Percentiles rank a stretch among this genome's conserved stretches.
These are phyloP conservation scores for Bryoerythrophyllum caledonicum DNA, from an alignment of 225 moss, liverwort and hornwort species.

Conservation along the genomic window DNA sequence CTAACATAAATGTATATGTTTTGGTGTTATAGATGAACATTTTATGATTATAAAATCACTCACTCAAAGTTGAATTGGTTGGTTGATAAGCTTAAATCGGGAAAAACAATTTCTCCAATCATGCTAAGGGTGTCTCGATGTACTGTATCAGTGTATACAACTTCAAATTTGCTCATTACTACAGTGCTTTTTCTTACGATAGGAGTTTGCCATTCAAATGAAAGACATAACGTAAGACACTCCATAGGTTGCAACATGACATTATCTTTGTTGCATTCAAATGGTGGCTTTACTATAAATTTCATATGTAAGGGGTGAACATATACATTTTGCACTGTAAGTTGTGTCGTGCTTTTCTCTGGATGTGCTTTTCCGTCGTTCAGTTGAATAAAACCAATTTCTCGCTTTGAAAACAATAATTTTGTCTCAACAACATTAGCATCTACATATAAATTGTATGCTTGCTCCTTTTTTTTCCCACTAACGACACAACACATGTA, in stretches of 20 bases:
- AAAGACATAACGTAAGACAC: conserved; percentile 54
- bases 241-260: conserved; percentile 57
- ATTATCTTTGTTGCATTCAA: conserved; percentile 49
- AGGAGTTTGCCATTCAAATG: conserved; percentile 78
- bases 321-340: conserved; percentile 77
- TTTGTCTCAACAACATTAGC: conserved; percentile 61
- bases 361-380: conserved; percentile 70
- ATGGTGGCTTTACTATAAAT: conserved; percentile 65
- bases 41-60: neutral
- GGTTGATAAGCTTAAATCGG: conserved; percentile 60
- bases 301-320: conserved; percentile 42
- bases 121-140: conserved; percentile 54
- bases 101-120: conserved; percentile 76
- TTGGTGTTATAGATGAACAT: neutral
- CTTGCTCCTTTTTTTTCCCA: conserved; percentile 48
- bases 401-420: conserved; percentile 52
- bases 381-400: conserved; percentile 65
- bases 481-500: conserved; percentile 41
- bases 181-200: conserved; percentile 42
- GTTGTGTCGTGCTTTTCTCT: conserved; percentile 29
- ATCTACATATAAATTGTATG: conserved; percentile 60
- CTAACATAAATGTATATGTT: neutral
- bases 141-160: conserved; percentile 50
- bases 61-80: conserved; percentile 77
- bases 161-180: conserved; percentile 48